phyloP scores from a whole-genome alignment of 2,329 filamentous ascomycete genomes.

The Byssothecium circinans region DNA sequence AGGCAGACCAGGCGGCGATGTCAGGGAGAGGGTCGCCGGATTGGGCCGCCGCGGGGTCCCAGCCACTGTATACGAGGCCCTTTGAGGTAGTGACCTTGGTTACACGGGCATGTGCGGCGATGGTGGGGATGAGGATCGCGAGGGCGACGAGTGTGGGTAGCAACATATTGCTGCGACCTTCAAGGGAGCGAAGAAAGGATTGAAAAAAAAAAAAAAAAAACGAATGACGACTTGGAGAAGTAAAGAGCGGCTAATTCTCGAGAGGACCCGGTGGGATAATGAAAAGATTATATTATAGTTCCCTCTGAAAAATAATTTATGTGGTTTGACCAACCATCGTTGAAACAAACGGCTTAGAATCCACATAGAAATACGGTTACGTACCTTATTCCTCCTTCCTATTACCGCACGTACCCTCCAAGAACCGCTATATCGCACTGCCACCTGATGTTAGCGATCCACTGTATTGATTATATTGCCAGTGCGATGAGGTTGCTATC shows the following conservation, averaged over 20 bases:
- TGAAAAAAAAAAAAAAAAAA: background rate
- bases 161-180: background rate
- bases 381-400: background rate
- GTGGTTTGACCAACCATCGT: background rate
- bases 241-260: background rate
- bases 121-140: conserved; percentile 5
- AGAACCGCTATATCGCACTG: background rate
- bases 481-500: conserved; percentile 5
- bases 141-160: background rate
- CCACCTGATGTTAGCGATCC: background rate
- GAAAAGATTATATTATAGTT: too few species aligned
- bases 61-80: conserved; percentile 23
- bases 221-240: background rate
- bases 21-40: conserved; percentile 4
- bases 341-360: background rate
- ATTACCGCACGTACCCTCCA: background rate
- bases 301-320: background rate
- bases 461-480: conserved; percentile 12
- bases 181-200: background rate
- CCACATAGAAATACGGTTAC: too few species aligned
- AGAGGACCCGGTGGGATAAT: background rate
- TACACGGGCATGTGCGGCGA: conserved; percentile 28
- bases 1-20: conserved; percentile 27
- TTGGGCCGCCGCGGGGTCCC: conserved; percentile 21
- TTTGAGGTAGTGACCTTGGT: conserved; percentile 23